A percentile compares a stretch with the other conserved stretches of the same genome.
phyloP scores from a whole-genome alignment of 2,329 filamentous ascomycete genomes.

The Cladosporium sphaerospermum region DNA sequence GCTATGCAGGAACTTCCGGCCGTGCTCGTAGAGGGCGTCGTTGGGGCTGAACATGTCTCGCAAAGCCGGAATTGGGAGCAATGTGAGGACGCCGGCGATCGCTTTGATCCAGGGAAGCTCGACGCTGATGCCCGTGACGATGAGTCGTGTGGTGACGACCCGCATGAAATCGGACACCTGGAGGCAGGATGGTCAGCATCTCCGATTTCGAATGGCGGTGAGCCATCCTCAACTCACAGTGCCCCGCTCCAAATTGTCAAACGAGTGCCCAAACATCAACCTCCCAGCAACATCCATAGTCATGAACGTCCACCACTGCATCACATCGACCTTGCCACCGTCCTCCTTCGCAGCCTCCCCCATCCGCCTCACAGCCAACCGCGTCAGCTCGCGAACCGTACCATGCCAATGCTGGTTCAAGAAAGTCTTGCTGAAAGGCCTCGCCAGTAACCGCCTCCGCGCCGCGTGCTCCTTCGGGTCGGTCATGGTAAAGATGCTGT shows the following conservation, averaged over 20 bases:
- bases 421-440: slow-evolving; percentile 32
- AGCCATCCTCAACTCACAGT: slow-evolving; percentile 19
- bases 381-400: slow-evolving; percentile 28
- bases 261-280: slow-evolving; percentile 36
- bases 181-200: too few relatives aligned
- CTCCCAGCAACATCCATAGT: slow-evolving; percentile 35
- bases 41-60: slow-evolving; percentile 19
- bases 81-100: background rate
- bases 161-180: slow-evolving; percentile 27
- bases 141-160: slow-evolving; percentile 24
- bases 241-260: slow-evolving; percentile 34
- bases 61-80: slow-evolving; percentile 17
- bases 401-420: slow-evolving; percentile 33
- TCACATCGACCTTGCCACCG: slow-evolving; percentile 32
- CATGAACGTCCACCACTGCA: slow-evolving; percentile 39
- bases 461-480: slow-evolving; percentile 31
- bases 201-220: too few relatives aligned
- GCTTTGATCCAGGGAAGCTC: slow-evolving; percentile 26
- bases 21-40: slow-evolving; percentile 19
- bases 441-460: slow-evolving; percentile 32
- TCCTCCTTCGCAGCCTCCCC: slow-evolving; percentile 20
- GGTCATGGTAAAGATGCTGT: slow-evolving; percentile 34
- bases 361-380: slow-evolving; percentile 31
- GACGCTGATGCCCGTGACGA: slow-evolving; percentile 27
- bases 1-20: slow-evolving; percentile 19